Conservation (phyloP, 441 rosid genomes). For the Daphne laureola region DNA sequence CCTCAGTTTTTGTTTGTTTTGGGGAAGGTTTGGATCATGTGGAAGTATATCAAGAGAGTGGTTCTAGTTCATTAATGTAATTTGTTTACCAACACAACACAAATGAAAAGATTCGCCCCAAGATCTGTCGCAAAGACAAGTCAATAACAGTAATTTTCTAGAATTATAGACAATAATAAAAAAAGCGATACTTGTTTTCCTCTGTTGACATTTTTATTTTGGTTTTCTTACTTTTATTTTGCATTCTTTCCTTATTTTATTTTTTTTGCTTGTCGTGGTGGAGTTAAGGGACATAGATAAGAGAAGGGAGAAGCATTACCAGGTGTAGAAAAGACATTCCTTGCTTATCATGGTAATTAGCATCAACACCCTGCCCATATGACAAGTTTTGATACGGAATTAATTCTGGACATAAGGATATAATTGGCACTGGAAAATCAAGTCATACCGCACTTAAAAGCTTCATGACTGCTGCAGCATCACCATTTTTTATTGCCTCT, state of each 20-base stretch:
- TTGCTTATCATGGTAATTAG: conserved; percentile 89
- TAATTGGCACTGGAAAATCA: neutral
- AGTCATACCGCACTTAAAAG: conserved; percentile 65
- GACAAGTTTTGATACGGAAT: neutral
- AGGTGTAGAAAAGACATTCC: conserved; percentile 87
- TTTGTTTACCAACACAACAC: too few relatives aligned
- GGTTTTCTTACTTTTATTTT: too few relatives aligned
- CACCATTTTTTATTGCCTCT: conserved; percentile 92
- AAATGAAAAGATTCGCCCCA: too few relatives aligned
- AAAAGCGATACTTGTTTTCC: too few relatives aligned
- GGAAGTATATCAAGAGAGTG: too few relatives aligned
- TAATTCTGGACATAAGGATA: neutral
- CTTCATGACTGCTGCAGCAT: conserved; percentile 66
- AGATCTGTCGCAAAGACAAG: too few relatives aligned
- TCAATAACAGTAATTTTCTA: too few relatives aligned
- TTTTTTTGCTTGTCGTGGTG: too few relatives aligned
- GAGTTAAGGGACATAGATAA: too few relatives aligned
- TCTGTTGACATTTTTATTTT: too few relatives aligned
- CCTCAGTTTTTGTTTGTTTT: neutral
- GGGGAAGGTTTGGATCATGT: neutral
- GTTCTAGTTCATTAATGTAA: neutral
- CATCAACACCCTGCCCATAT: conserved; percentile 69
- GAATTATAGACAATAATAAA: too few relatives aligned
- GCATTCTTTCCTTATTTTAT: too few relatives aligned
- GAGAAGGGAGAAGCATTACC: conserved; percentile 29